Evolutionary conservation across 2,329 filamentous ascomycete genomes (phyloP), one percentile per base, ranked within the genome.

Genomic region (Setomelanomma holmii): DNA sequence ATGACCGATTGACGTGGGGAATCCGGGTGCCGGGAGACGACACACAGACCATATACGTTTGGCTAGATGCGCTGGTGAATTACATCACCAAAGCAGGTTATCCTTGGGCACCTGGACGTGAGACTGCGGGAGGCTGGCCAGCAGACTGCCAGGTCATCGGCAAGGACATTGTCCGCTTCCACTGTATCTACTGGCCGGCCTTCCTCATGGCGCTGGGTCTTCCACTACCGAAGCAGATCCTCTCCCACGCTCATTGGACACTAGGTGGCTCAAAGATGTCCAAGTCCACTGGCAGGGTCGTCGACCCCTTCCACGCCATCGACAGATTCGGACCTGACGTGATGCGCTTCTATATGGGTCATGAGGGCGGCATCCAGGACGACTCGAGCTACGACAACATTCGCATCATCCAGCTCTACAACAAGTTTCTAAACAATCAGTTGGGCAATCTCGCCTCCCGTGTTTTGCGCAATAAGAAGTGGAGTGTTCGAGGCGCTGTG

Each of bases 161-260:
- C 42, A 99, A 99, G 76, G 95, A 99, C 73, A 99, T 99, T 60
- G 81, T 96, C 51, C 89, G 82, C 16, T 99, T 99, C 75, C 96
- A 99, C 73, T 93, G 91, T 74, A 88, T 99, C 41, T 99, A 99
- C 80, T 99, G 96, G 95, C 95, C 95, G 0, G 95, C 95, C 3
- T 89, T 99, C 63, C 86, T 99, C 14, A 89, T 99, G 83, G 93
- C 95, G 1, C 80, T 97, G 12, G 87, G 88, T 45, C 80, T 98
- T 4, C 89, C 91, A 1, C 79, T 90, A 1, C 91, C 95, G 1
- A 88, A 87, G 67, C 86, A 87, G 57, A 84, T 99, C 24, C 80
- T 99, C 2, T 91, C 91, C 45, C 95, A 99, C 71, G 92, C 89
- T 2, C 95, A 99, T 73, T 99, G 96, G 95, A 96, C 92, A 12